Conservation (phyloP, 371 early-diverging fungal genomes). For the Rhizomucor miehei region DNA sequence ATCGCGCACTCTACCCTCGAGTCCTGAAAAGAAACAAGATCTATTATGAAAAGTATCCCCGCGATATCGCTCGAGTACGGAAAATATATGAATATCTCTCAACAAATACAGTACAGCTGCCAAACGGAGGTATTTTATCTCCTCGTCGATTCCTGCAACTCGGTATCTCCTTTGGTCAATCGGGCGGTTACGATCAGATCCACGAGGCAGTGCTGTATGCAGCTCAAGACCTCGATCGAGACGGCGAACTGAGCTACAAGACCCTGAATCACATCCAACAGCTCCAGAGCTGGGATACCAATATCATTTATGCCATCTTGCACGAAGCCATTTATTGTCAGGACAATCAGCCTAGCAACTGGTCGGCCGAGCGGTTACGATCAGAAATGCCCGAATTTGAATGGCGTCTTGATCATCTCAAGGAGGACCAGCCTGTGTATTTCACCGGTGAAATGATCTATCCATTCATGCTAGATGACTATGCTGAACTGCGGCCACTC, state of each 20-base stretch:
- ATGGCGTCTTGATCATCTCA: conserved; percentile 40
- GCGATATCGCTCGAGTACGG: conserved; percentile 62
- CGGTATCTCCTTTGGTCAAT: conserved; percentile 63
- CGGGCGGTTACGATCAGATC: conserved; percentile 67
- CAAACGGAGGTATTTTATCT: conserved; percentile 67
- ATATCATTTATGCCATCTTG: conserved; percentile 66
- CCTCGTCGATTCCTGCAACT: conserved; percentile 72
- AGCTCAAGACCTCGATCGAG: conserved; percentile 47
- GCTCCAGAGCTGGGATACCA: conserved; percentile 55
- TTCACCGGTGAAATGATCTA: conserved; percentile 69
- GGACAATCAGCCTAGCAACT: conserved; percentile 50
- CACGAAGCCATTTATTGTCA: conserved; percentile 77
- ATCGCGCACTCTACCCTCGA: conserved; percentile 59
- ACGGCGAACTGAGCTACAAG: conserved; percentile 45
- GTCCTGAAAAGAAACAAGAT: conserved; percentile 59
- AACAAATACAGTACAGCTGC: conserved; percentile 41
- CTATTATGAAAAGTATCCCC: conserved; percentile 65
- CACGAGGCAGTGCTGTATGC: conserved; percentile 57
- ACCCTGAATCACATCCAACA: conserved; percentile 46
- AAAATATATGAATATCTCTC: conserved; percentile 56
- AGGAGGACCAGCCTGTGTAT: conserved; percentile 27
- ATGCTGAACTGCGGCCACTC: conserved; percentile 58
- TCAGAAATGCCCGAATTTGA: conserved; percentile 47
- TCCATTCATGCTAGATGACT: conserved; percentile 78
- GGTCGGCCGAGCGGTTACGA: conserved; percentile 68